A percentile compares a stretch with the other conserved stretches of the same genome.
phyloP scores from a whole-genome alignment of 345 rosid species.

The Moringa oleifera region DNA sequence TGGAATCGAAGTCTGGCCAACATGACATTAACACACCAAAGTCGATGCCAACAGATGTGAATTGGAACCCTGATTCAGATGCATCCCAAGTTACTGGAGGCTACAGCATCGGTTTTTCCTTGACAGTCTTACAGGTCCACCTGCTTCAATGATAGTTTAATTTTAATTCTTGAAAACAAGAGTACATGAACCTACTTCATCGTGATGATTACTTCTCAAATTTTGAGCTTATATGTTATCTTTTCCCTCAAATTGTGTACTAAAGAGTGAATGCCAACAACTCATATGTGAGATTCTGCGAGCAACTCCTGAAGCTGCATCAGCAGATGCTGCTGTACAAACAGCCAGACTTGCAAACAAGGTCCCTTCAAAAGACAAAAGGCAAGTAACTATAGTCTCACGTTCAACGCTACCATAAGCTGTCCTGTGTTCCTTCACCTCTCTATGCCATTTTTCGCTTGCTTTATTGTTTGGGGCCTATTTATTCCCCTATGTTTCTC shows the following conservation, averaged over 20 bases:
- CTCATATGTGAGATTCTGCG: slow-evolving; percentile 96
- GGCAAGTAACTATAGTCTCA: slow-evolving; percentile 38
- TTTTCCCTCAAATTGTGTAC: slow-evolving; percentile 15
- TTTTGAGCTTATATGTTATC: slow-evolving; percentile 16
- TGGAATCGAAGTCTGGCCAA: slow-evolving; percentile 66
- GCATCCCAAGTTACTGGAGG: slow-evolving; percentile 89
- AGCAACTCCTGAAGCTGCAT: slow-evolving; percentile 98
- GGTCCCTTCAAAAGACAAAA: slow-evolving; percentile 66
- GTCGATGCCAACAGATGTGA: slow-evolving; percentile 52
- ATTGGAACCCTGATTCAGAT: slow-evolving; percentile 74
- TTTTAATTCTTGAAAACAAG: slow-evolving; percentile 6
- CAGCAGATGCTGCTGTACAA: slow-evolving; percentile 96
- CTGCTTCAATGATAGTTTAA: slow-evolving; percentile 11
- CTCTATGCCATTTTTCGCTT: too few relatives aligned
- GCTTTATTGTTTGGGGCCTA: too few relatives aligned
- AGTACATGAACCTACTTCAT: slow-evolving; percentile 15
- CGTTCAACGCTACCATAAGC: neutral
- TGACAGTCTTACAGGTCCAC: slow-evolving; percentile 88
- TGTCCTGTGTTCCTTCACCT: too few relatives aligned
- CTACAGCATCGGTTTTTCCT: slow-evolving; percentile 83
- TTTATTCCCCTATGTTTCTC: too few relatives aligned
- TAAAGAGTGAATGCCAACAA: slow-evolving; percentile 98
- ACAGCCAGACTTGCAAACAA: slow-evolving; percentile 94
- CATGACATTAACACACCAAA: slow-evolving; percentile 65
- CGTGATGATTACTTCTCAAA: slow-evolving; percentile 10